Conservation (phyloP, 495 filamentous ascomycete genomes). For the Tuber calosporum region DNA sequence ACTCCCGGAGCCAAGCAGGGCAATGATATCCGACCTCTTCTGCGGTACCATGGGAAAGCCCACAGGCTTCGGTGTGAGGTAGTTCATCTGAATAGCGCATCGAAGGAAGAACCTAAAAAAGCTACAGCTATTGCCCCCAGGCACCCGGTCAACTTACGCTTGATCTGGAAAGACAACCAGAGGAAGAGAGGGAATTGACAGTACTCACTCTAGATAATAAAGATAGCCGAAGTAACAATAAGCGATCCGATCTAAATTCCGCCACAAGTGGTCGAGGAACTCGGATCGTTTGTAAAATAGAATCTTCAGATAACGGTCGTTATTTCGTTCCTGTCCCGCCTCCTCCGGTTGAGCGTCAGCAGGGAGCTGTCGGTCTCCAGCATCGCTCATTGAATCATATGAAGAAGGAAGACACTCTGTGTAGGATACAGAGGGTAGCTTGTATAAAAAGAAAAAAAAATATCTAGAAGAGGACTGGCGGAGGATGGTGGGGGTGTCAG, state of each 20-base stretch:
- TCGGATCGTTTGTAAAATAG: slow-evolving; percentile 44
- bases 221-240: slow-evolving; percentile 61
- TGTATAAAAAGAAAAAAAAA: too few species aligned
- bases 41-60: slow-evolving; percentile 50
- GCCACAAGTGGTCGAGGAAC: slow-evolving; percentile 56
- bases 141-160: slow-evolving; percentile 2
- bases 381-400: slow-evolving; percentile 44
- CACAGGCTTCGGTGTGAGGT: slow-evolving; percentile 59
- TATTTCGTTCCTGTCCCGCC: slow-evolving; percentile 31
- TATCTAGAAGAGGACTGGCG: not conserved
- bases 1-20: slow-evolving; percentile 53
- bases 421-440: slow-evolving; percentile 6
- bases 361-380: slow-evolving; percentile 34
- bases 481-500: not conserved
- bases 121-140: slow-evolving; percentile 51
- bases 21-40: slow-evolving; percentile 52
- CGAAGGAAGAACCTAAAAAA: slow-evolving; percentile 56
- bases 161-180: not conserved
- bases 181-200: not conserved
- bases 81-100: slow-evolving; percentile 55
- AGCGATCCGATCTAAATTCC: slow-evolving; percentile 58
- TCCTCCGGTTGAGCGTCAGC: slow-evolving; percentile 25
- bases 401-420: slow-evolving; percentile 18
- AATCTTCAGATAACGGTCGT: slow-evolving; percentile 30
- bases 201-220: slow-evolving; percentile 64